Conservation (phyloP, 116 monocot genomes). For the Iris pallida region DNA sequence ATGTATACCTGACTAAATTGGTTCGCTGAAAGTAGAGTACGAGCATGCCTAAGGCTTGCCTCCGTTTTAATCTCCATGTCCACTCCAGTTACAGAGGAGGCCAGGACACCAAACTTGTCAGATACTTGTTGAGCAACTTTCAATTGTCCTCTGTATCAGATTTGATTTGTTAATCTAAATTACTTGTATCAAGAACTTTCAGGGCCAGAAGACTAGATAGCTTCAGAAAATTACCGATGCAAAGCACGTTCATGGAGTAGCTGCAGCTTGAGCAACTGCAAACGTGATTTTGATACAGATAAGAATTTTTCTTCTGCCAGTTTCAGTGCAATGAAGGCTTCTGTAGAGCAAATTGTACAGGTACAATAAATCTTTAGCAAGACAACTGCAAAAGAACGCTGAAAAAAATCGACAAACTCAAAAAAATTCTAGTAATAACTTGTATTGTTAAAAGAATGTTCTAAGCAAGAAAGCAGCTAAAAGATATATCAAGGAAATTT, state of each 20-base stretch:
- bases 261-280: conserved; percentile 76
- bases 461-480: neutral
- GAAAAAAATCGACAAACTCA: neutral
- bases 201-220: neutral
- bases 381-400: neutral
- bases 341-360: conserved; percentile 30
- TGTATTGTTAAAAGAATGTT: too few relatives aligned
- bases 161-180: neutral
- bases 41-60: conserved; percentile 74
- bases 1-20: conserved; percentile 71
- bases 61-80: conserved; percentile 94
- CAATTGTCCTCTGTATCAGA: conserved; percentile 58
- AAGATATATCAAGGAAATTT: too few relatives aligned
- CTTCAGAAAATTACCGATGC: conserved; percentile 44
- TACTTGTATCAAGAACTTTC: neutral
- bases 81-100: conserved; percentile 68
- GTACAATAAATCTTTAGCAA: neutral
- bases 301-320: conserved; percentile 68
- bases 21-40: conserved; percentile 87
- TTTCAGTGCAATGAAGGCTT: conserved; percentile 75
- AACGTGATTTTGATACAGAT: conserved; percentile 51
- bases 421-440: too few relatives aligned
- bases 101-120: conserved; percentile 70
- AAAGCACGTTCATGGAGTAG: conserved; percentile 83
- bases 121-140: conserved; percentile 73